These are phyloP conservation scores for Cordyceps pruinosa DNA, from an alignment of 2,329 filamentous ascomycete species.

Conservation along the genomic window DNA sequence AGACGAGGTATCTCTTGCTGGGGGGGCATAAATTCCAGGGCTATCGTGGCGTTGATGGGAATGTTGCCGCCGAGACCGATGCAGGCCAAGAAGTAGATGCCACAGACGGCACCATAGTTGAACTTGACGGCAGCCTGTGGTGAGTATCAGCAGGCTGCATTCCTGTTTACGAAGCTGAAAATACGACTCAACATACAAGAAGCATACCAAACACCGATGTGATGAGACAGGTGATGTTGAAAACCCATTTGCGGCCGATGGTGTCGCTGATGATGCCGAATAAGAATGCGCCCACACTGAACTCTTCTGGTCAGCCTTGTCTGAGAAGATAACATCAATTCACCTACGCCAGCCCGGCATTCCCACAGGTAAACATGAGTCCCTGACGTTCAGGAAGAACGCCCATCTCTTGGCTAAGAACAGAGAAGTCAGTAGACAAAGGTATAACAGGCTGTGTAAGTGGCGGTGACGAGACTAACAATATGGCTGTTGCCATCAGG, in stretches of 20 bases:
- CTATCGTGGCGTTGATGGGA: constrained; percentile 42
- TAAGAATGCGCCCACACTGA: background rate
- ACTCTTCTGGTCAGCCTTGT: background rate
- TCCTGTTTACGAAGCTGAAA: background rate
- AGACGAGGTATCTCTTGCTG: background rate
- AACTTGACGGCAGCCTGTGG: constrained; percentile 2
- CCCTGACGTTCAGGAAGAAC: background rate
- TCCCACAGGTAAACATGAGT: constrained; percentile 8
- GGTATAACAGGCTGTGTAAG: background rate
- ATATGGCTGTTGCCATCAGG: constrained; percentile 26
- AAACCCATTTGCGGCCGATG: constrained; percentile 37
- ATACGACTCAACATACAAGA: background rate
- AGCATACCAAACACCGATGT: constrained; percentile 39
- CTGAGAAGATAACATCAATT: background rate
- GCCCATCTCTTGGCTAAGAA: constrained; percentile 3
- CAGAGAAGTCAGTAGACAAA: background rate
- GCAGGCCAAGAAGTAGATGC: constrained; percentile 11
- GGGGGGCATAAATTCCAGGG: constrained; percentile 43
- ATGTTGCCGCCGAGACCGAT: constrained; percentile 40
- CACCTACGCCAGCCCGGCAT: constrained; percentile 1
- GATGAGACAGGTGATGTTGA: constrained; percentile 45
- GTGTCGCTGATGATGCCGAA: constrained; percentile 7
- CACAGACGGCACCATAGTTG: constrained; percentile 9
- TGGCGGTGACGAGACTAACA: background rate
- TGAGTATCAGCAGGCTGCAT: background rate